Conservation (phyloP, 257 asterid genomes). For the Echium plantagineum region DNA sequence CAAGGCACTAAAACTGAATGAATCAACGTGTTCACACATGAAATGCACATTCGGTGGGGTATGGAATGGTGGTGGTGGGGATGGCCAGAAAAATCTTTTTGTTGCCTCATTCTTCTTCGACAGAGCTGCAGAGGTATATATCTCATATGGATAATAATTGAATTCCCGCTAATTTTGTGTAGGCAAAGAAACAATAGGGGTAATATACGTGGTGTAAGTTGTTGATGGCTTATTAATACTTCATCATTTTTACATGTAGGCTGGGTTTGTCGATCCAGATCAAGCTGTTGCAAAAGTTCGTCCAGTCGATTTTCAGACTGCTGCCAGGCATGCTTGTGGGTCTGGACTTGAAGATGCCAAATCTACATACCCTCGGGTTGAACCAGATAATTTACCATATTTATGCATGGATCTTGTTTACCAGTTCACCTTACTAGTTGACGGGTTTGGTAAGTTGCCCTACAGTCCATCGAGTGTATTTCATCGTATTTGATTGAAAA, state of each 20-base stretch:
- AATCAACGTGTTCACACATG: slow-evolving; percentile 11
- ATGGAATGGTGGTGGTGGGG: slow-evolving; percentile 22
- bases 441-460: slow-evolving; percentile 26
- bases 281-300: background rate
- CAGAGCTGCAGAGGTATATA: slow-evolving; percentile 9
- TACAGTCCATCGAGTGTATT: background rate
- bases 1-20: slow-evolving; percentile 4
- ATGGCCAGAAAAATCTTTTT: slow-evolving; percentile 11
- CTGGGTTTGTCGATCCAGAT: slow-evolving; percentile 11
- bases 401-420: slow-evolving; percentile 31
- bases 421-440: slow-evolving; percentile 18
- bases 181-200: too few relatives aligned
- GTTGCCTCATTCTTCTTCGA: slow-evolving; percentile 17
- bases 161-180: background rate
- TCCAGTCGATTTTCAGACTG: slow-evolving; percentile 13
- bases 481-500: background rate
- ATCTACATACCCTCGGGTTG: slow-evolving; percentile 11
- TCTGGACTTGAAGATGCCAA: slow-evolving; percentile 3
- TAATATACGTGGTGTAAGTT: background rate
- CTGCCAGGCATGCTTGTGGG: slow-evolving; percentile 19
- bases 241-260: slow-evolving; percentile 8
- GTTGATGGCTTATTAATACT: too few relatives aligned
- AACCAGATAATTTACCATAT: slow-evolving; percentile 7
- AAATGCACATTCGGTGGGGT: slow-evolving; percentile 22
- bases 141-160: background rate